Evolutionary conservation across 768 basidiomycete genomes (phyloP), one percentile per base, ranked within the genome.

Genomic region (Candolleomyces efflorescens): DNA sequence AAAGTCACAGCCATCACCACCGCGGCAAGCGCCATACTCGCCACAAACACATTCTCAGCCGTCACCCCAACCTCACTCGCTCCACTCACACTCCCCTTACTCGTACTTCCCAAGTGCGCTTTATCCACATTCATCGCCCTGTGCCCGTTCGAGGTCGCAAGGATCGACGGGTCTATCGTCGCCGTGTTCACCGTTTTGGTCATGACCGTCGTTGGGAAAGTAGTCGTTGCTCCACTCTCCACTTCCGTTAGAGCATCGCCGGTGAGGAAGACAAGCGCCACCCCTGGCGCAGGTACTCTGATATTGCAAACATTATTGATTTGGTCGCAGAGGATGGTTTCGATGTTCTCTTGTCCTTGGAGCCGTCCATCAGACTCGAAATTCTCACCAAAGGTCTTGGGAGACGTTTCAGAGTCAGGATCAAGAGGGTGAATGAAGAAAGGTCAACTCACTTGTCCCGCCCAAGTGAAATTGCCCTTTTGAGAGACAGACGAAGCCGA

Each of bases 201-300:
- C n/a, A 73, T 67, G 15, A 78, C 81, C 0, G 84, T 84, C 12
- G 80, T 85, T 3, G 80, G 41, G 68, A 79, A 86, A 10, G 81
- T 84, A 61, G 61, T 68, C 1, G 76, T 71, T 1, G 71, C 62
- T 17, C 63, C 68, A 1, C 70, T 63, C 17, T 54, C 67, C 6
- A 70, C 73, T 44, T 75, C 76, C 0, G 68, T 62, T 48, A 68
- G 49, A 5, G 79, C 76, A 26, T 67, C 61, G 46, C 75, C 68
- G 4, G 73, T 78, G 17, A 91, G 73, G 76, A 89, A 90, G 41
- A 92, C 87, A 37, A 92, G 74, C 0, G 85, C 88, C 37, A 82
- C 82, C 26, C 79, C 80, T 0, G 91, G 90, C 0, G 88, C 87
- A 15, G 81, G 80, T 23, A 90, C 85, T n/a, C 70, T 71, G 57